phyloP scores from a whole-genome alignment of 306 rosid genomes.

The Corylus heterophylla region DNA sequence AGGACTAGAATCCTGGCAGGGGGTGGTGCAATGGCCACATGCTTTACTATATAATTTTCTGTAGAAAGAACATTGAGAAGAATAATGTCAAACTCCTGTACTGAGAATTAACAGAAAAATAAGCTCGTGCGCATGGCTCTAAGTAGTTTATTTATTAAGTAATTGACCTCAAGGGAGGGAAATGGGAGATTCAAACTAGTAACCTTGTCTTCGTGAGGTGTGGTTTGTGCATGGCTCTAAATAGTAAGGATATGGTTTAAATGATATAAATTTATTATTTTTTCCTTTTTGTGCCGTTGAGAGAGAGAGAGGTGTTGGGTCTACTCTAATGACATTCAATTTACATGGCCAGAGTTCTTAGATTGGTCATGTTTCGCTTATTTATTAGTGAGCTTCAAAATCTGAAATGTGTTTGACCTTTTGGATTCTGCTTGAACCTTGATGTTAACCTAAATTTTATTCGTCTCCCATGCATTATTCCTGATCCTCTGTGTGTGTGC shows the following conservation, averaged over 20 bases:
- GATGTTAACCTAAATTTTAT: neutral
- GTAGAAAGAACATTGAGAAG: neutral
- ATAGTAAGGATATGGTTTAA: too few species aligned
- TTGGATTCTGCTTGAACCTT: conserved; percentile 7
- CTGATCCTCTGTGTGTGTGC: neutral
- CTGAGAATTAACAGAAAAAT: neutral
- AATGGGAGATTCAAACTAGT: too few species aligned
- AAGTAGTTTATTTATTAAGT: too few species aligned
- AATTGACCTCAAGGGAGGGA: too few species aligned
- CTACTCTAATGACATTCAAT: neutral
- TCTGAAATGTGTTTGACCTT: neutral
- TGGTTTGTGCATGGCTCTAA: too few species aligned
- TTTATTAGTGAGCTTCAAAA: neutral
- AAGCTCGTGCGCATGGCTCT: neutral
- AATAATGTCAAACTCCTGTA: neutral
- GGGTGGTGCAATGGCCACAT: neutral
- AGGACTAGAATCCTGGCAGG: neutral
- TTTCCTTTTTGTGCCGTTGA: neutral
- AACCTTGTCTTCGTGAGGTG: too few species aligned
- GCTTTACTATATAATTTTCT: neutral
- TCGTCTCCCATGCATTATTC: neutral
- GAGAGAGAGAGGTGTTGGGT: neutral
- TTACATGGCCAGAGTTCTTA: neutral
- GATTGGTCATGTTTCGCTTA: neutral
- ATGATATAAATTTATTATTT: too few species aligned